A percentile compares a stretch with the other conserved stretches of the same genome.
phyloP scores from a whole-genome alignment of 345 rosid genomes.

The Cardamine occulta region DNA sequence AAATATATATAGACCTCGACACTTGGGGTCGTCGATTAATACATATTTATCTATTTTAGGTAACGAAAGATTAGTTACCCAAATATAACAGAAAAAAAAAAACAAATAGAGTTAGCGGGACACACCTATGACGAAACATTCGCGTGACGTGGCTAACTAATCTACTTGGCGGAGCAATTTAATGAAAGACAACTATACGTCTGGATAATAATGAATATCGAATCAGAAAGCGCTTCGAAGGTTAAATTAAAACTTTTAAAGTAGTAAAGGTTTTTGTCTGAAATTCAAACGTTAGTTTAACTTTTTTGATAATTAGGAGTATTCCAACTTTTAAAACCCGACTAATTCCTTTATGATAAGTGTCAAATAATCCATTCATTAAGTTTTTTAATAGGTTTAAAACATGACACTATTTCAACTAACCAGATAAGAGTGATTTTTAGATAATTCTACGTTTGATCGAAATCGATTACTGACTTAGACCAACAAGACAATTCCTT shows the following conservation, averaged over 20 bases:
- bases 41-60: constrained; percentile 11
- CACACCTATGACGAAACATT: constrained; percentile 23
- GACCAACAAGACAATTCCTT: too few relatives aligned
- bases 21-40: constrained; percentile 6
- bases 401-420: too few relatives aligned
- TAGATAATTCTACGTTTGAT: too few relatives aligned
- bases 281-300: not conserved
- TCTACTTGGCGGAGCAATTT: constrained; percentile 34
- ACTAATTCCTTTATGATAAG: too few relatives aligned
- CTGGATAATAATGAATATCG: constrained; percentile 17
- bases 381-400: too few relatives aligned
- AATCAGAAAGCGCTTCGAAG: constrained; percentile 13
- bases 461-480: too few relatives aligned
- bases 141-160: constrained; percentile 41
- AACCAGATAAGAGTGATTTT: too few relatives aligned
- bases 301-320: too few relatives aligned
- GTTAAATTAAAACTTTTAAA: not conserved
- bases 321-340: too few relatives aligned
- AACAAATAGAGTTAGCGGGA: not conserved
- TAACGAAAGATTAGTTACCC: constrained; percentile 10
- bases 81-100: not conserved
- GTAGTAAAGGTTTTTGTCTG: constrained; percentile 19
- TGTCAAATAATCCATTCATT: too few relatives aligned
- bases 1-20: not conserved
- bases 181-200: constrained; percentile 26